Conservation (phyloP, 2,329 filamentous ascomycete genomes). For the Thermochaetoides dissita region DNA sequence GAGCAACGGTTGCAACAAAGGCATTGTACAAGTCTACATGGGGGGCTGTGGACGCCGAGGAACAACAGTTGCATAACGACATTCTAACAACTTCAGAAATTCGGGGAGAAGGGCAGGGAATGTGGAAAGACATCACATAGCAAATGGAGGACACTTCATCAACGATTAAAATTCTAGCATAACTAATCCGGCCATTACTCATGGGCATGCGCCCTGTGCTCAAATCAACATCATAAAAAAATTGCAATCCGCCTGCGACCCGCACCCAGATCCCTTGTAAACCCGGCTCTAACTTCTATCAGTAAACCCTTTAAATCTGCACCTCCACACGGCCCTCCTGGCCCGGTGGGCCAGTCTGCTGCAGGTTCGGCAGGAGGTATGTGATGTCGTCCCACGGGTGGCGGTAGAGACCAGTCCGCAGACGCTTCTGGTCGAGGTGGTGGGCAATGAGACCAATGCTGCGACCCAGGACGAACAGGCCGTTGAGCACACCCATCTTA, state of each 20-base stretch:
- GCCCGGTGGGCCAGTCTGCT: constrained; percentile 55
- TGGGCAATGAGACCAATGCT: constrained; percentile 98
- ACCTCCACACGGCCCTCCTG: constrained; percentile 84
- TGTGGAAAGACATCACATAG: too few species aligned
- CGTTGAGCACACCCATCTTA: constrained; percentile 97
- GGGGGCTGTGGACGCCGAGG: too few species aligned
- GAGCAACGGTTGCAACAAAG: too few species aligned
- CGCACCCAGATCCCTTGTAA: constrained; percentile 1
- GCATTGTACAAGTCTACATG: too few species aligned
- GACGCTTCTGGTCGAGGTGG: constrained; percentile 98
- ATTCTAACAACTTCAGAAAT: too few species aligned
- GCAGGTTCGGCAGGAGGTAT: constrained; percentile 74
- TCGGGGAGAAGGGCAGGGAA: too few species aligned
- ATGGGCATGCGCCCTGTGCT: too few species aligned
- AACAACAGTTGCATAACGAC: too few species aligned
- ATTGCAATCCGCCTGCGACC: constrained; percentile 1
- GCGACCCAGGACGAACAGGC: constrained; percentile 93
- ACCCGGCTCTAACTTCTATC: neutral
- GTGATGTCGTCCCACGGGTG: constrained; percentile 99
- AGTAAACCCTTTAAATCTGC: constrained; percentile 40
- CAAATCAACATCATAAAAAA: constrained; percentile 1
- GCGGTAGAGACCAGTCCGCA: constrained; percentile 95
- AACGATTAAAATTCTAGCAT: neutral
- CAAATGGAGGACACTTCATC: too few species aligned
- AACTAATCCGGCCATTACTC: constrained; percentile 3